Base-by-base conservation (phyloP, 345 rosid species). In the Aquilaria sinensis region DNA sequence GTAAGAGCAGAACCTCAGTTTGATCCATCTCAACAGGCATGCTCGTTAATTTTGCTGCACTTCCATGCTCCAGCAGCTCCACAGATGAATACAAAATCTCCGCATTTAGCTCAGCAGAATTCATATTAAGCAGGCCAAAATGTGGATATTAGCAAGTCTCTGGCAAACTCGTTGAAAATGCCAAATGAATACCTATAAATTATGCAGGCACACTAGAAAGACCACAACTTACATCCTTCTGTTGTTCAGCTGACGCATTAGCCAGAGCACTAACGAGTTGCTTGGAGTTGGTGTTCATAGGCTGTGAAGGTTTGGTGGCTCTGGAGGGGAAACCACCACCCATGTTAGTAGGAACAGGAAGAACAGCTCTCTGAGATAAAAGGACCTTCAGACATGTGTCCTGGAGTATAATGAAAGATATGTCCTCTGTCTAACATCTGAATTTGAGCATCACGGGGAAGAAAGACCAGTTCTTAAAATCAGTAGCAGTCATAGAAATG, bases 21-120 rank as follows among this genome's bases (percentile, higher is more conserved):
- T 84, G 89, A 48, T 86, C 93, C 96, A 84, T 86, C 79, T 89
- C 93, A 31, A 84, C 70, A 67, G 84, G 91, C 96, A 89, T 86
- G 45, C 96, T 90, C 0, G 96, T 89, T 53, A 89, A 92, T 71
- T 89, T 89, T 3, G 93, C 90, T 1, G 96, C 87, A 29, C 78
- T 78, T 10, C 84, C 90, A 31, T 77, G 87, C 74, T 89, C 93
- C 75, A 89, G 68, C 70, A 77, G 81, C 13, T 86, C 83, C 50
- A 89, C 96, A 23, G 81, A 83, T 51, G 93, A 90, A 71, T 84
- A 86, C 1, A 89, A 78, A 71, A 80, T 76, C 73, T 89, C 92
- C 4, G 92, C 93, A 43, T 86, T 72, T 70, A 89, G 66, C 96
- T 89, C 68, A 67, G 34, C 57, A 31, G 49, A 6, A 45, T 57